These are phyloP conservation scores for Wickerhamia fluorescens DNA, from an alignment of 805 yeast species.

Conservation along the genomic window DNA sequence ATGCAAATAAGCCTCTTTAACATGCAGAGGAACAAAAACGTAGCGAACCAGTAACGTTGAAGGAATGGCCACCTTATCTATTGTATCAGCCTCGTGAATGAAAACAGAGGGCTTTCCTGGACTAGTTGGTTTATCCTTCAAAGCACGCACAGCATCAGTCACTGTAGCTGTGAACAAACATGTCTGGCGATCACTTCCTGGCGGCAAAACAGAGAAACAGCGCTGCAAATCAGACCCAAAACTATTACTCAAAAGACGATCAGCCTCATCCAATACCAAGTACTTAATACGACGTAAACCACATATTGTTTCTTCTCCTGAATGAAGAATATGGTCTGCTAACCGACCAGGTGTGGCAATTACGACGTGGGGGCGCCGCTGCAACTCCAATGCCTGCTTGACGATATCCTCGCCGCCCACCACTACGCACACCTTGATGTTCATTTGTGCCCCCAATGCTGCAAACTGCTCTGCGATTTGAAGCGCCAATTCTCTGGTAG, in stretches of 20 bases:
- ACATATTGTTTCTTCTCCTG: constrained; percentile 80
- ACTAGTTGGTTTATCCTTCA: constrained; percentile 58
- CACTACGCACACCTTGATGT: constrained; percentile 71
- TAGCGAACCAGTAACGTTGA: constrained; percentile 57
- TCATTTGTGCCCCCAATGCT: constrained; percentile 86
- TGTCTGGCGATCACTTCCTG: constrained; percentile 72
- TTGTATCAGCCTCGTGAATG: constrained; percentile 67
- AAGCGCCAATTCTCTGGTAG: constrained; percentile 88
- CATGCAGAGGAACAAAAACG: constrained; percentile 76
- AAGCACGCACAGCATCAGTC: constrained; percentile 80
- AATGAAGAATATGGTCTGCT: constrained; percentile 82
- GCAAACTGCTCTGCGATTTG: constrained; percentile 96
- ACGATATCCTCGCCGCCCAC: constrained; percentile 96
- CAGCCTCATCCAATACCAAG: constrained; percentile 94
- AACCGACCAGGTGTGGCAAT: constrained; percentile 96
- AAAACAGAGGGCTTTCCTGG: constrained; percentile 51
- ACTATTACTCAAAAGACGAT: constrained; percentile 76
- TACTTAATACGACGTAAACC: constrained; percentile 75
- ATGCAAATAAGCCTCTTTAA: constrained; percentile 82
- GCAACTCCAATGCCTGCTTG: constrained; percentile 77
- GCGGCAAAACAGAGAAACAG: constrained; percentile 69
- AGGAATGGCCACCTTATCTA: constrained; percentile 78
- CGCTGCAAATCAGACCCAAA: constrained; percentile 72
- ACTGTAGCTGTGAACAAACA: constrained; percentile 92
- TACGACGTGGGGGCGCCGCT: constrained; percentile 83